Percentiles rank a stretch among this genome's conserved stretches.
Evolutionary conservation across 768 basidiomycete species (phyloP).

Genomic region (Boletellus ananiceps): DNA sequence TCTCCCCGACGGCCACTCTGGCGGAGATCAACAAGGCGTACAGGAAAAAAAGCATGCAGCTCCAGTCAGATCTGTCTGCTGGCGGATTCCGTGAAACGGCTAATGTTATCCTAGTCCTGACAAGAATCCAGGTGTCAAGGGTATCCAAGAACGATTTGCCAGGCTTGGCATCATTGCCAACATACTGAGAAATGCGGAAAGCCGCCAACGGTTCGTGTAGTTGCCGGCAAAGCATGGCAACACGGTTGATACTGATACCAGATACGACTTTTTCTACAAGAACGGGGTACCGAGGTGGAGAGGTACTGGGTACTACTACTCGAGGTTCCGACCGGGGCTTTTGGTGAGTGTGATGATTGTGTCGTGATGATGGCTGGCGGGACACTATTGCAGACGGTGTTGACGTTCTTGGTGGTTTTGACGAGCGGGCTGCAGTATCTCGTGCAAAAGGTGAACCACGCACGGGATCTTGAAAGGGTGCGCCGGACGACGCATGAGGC

Average conservation of each 20-base stretch:
- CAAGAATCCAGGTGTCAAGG: constrained; percentile 85
- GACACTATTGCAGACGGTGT: constrained; percentile 52
- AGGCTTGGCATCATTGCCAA: constrained; percentile 80
- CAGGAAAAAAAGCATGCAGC: constrained; percentile 80
- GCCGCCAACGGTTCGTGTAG: constrained; percentile 64
- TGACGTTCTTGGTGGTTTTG: constrained; percentile 70
- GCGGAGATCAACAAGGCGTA: constrained; percentile 86
- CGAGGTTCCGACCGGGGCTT: constrained; percentile 91
- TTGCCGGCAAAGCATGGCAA: not conserved
- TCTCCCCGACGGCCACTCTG: constrained; percentile 67
- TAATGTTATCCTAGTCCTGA: constrained; percentile 62
- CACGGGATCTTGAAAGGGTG: constrained; percentile 65
- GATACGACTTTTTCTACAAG: constrained; percentile 93
- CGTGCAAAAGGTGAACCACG: constrained; percentile 74
- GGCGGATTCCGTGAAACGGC: not conserved
- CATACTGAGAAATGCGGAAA: constrained; percentile 73
- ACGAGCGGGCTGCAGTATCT: constrained; percentile 81
- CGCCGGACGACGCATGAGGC: constrained; percentile 58
- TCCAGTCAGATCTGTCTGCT: constrained; percentile 64
- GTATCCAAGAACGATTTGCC: constrained; percentile 86
- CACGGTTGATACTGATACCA: constrained; percentile 27
- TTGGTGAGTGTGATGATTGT: constrained; percentile 42
- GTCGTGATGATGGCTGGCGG: constrained; percentile 1
- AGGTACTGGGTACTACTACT: constrained; percentile 95
- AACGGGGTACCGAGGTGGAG: constrained; percentile 97